phyloP scores from a whole-genome alignment of 2,329 filamentous ascomycete genomes.

The Colletotrichum sp. region DNA sequence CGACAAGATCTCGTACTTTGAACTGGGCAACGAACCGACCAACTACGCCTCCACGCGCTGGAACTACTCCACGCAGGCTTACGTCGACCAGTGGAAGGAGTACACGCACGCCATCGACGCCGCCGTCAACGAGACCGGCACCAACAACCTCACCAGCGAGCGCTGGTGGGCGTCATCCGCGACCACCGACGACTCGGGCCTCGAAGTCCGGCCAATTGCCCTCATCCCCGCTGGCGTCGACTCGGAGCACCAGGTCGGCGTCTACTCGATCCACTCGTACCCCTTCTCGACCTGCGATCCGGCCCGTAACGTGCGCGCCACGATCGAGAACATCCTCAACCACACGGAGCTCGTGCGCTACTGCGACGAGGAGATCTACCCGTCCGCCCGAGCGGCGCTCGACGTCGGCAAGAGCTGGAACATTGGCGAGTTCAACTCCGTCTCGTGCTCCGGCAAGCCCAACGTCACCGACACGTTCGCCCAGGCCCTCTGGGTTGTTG shows the following conservation, averaged over 20 bases:
- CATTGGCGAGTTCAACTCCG: conserved; percentile 44
- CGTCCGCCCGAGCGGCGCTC: conserved; percentile 5
- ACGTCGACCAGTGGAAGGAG: conserved; percentile 15
- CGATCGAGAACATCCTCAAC: conserved; percentile 15
- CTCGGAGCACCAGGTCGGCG: conserved; percentile 18
- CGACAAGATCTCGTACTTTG: conserved; percentile 20
- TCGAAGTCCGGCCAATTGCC: conserved; percentile 21
- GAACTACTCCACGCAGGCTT: conserved; percentile 13
- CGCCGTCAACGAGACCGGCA: conserved; percentile 1
- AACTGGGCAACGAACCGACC: conserved; percentile 23
- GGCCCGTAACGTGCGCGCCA: neutral
- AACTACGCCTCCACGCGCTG: conserved; percentile 15
- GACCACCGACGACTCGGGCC: conserved; percentile 20
- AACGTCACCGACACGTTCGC: conserved; percentile 45
- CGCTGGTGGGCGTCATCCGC: conserved; percentile 25
- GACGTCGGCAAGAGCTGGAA: conserved; percentile 21
- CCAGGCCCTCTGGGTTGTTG: conserved; percentile 42
- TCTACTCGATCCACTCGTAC: conserved; percentile 16
- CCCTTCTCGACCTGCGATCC: conserved; percentile 15
- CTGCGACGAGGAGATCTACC: conserved; percentile 16
- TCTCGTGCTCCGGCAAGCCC: conserved; percentile 41
- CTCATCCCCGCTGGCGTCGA: conserved; percentile 22
- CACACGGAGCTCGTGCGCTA: conserved; percentile 17
- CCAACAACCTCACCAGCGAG: neutral
- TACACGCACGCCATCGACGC: conserved; percentile 4